phyloP scores from a whole-genome alignment of 345 rosid genomes.

The Eucalyptus microcorys region DNA sequence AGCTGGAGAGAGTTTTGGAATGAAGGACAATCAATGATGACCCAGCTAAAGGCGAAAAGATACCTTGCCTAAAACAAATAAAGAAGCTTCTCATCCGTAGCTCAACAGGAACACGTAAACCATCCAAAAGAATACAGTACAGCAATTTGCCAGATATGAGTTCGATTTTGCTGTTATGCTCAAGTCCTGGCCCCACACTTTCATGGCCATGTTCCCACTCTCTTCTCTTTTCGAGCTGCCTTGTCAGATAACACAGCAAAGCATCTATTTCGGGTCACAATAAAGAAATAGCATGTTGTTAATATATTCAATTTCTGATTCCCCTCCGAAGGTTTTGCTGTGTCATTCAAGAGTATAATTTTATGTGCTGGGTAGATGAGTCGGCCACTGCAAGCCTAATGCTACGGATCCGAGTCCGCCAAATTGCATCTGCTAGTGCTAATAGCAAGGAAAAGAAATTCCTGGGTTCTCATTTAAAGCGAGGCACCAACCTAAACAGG shows the following conservation, averaged over 20 bases:
- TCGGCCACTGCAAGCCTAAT: background rate
- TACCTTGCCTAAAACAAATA: background rate
- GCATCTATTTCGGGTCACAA: background rate
- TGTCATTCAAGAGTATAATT: background rate
- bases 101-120: background rate
- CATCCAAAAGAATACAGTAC: background rate
- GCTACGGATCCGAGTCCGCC: background rate
- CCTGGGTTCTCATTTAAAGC: background rate
- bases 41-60: background rate
- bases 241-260: background rate
- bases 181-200: background rate
- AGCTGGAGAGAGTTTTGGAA: background rate
- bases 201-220: background rate
- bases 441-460: background rate
- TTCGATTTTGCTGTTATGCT: background rate
- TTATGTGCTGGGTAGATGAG: background rate
- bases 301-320: background rate
- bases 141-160: background rate
- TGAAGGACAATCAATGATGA: background rate
- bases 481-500: background rate
- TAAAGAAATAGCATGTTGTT: background rate
- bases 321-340: background rate
- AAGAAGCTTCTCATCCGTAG: background rate
- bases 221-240: background rate
- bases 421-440: background rate